Conservation (phyloP, 2,329 filamentous ascomycete genomes). For the Graphium sp. region DNA sequence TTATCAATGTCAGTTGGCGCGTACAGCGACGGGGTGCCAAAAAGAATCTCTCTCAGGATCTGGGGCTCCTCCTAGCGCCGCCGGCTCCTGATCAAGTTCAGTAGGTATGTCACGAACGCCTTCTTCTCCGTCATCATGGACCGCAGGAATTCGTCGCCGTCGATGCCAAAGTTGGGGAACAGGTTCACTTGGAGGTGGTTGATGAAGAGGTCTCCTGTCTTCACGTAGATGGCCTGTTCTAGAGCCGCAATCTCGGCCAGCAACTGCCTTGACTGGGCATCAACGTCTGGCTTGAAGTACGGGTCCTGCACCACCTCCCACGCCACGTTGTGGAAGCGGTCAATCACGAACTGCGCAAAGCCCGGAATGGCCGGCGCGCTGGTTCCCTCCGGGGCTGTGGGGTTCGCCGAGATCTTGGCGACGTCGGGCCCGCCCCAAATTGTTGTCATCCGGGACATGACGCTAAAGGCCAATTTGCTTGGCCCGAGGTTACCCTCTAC, state of each 20-base stretch:
- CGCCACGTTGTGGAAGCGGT: constrained; percentile 72
- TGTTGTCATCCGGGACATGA: constrained; percentile 66
- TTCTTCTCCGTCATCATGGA: constrained; percentile 44
- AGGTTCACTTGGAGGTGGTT: constrained; percentile 47
- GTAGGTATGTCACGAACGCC: constrained; percentile 46
- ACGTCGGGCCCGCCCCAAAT: constrained; percentile 85
- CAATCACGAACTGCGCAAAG: constrained; percentile 82
- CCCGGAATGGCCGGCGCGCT: constrained; percentile 54
- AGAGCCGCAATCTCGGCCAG: constrained; percentile 74
- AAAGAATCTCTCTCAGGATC: too few species aligned
- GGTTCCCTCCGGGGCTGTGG: constrained; percentile 28
- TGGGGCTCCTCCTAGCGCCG: constrained; percentile 11
- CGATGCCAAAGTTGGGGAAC: constrained; percentile 47
- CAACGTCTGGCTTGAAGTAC: constrained; percentile 59
- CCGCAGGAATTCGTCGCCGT: constrained; percentile 41
- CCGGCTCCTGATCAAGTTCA: constrained; percentile 33
- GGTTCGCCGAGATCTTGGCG: constrained; percentile 35
- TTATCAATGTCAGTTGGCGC: too few species aligned
- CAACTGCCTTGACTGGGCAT: constrained; percentile 79
- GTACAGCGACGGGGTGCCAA: too few species aligned
- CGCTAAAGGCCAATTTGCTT: constrained; percentile 59
- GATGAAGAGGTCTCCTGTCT: constrained; percentile 72
- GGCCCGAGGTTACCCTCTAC: constrained; percentile 45
- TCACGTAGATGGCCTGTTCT: constrained; percentile 79
- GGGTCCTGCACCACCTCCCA: constrained; percentile 76